Percentiles rank a stretch among this genome's conserved stretches.
Evolutionary conservation across 371 early-diverging fungal genomes (phyloP).

Genomic region (Syncephalastrum monosporum): DNA sequence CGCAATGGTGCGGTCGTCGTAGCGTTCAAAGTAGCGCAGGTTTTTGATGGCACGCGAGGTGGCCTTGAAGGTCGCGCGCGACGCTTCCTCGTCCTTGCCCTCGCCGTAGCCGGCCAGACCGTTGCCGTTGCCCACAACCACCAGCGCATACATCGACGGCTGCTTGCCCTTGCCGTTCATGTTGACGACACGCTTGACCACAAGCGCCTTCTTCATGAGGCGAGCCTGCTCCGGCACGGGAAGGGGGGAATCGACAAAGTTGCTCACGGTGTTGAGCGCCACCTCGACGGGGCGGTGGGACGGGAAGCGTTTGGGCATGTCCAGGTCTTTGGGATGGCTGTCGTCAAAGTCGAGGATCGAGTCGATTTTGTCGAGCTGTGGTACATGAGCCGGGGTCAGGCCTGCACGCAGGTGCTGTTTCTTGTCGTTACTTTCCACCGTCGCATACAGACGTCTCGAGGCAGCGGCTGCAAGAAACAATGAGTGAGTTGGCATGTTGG

Average conservation of each 20-base stretch:
- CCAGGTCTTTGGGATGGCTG: constrained; percentile 21
- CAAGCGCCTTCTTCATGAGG: constrained; percentile 72
- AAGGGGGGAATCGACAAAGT: constrained; percentile 44
- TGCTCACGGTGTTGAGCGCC: constrained; percentile 37
- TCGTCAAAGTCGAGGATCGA: constrained; percentile 41
- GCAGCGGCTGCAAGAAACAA: not conserved
- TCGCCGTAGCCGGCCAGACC: constrained; percentile 96
- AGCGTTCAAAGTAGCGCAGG: constrained; percentile 82
- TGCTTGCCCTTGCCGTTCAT: constrained; percentile 87
- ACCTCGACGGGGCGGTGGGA: constrained; percentile 42
- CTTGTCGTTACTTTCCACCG: constrained; percentile 2
- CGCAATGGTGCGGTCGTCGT: constrained; percentile 93
- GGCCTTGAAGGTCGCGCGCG: constrained; percentile 88
- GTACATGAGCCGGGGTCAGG: constrained; percentile 25
- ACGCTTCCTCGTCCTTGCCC: constrained; percentile 83
- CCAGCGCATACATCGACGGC: constrained; percentile 85
- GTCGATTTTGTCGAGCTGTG: constrained; percentile 44
- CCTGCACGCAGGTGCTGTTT: constrained; percentile 19
- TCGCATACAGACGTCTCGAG: constrained; percentile 31
- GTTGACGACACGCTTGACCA: constrained; percentile 79
- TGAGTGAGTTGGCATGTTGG: too few species aligned
- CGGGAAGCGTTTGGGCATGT: constrained; percentile 36
- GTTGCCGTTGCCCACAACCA: constrained; percentile 93
- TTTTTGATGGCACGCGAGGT: constrained; percentile 86
- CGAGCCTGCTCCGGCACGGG: constrained; percentile 25